These are phyloP conservation scores for Pseudogymnoascus sp. DNA, from an alignment of 2,329 filamentous ascomycete species.

Conservation along the genomic window DNA sequence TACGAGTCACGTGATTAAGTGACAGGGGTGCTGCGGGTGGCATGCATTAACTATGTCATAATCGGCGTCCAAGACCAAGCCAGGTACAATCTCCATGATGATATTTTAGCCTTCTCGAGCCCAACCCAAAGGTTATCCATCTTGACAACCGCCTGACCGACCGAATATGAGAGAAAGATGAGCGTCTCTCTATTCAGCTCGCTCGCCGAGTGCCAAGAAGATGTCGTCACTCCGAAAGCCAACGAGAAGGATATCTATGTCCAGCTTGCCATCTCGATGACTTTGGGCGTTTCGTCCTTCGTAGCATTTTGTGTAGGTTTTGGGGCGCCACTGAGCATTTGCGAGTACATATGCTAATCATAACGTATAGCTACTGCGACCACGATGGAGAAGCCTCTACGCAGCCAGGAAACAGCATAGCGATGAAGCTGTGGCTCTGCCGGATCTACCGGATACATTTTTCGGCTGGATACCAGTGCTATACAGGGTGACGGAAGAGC, in stretches of 20 bases:
- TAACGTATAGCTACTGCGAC: conserved; percentile 62
- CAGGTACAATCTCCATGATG: neutral
- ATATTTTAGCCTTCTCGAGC: neutral
- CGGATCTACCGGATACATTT: conserved; percentile 72
- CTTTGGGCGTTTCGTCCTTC: conserved; percentile 64
- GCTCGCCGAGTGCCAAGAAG: conserved; percentile 2
- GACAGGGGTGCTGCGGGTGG: neutral
- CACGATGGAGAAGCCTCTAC: conserved; percentile 87
- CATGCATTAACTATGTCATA: neutral
- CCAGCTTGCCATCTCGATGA: conserved; percentile 65
- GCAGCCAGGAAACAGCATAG: conserved; percentile 76
- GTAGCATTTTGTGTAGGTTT: conserved; percentile 64
- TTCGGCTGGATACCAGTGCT: conserved; percentile 90
- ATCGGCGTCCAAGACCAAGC: neutral
- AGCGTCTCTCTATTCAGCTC: neutral
- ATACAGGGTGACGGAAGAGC: conserved; percentile 77
- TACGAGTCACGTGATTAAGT: neutral
- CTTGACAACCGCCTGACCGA: neutral
- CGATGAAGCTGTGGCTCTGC: conserved; percentile 52
- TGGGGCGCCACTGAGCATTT: neutral
- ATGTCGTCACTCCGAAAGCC: conserved; percentile 14
- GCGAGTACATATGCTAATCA: conserved; percentile 21
- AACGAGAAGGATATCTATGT: conserved; percentile 32
- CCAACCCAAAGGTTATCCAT: neutral
- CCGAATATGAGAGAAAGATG: neutral